Evolutionary conservation across 306 rosid genomes (phyloP), one percentile per base, ranked within the genome.

Genomic region (Ochetophila trinervis): DNA sequence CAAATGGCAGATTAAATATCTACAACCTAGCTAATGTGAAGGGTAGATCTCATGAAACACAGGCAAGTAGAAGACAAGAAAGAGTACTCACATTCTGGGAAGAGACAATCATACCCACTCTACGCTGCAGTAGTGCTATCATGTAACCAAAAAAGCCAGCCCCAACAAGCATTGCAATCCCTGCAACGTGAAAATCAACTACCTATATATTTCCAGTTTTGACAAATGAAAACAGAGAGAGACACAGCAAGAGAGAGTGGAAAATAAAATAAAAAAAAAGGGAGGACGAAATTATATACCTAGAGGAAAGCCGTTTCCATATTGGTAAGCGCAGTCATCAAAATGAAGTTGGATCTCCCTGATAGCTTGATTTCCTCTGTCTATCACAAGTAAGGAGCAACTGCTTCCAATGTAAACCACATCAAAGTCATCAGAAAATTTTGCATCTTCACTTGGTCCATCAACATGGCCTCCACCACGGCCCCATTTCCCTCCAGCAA

Each of bases 91-190:
- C 96, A 70, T 74, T 87, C 68, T 79, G 84, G 13, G 89, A 79
- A 19, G 87, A 84, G 36, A 79, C 89, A 61, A 86, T 84, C 54
- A 91, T 79, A 52, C 87, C 74, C 62, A 91, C 85, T 74, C 94
- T 74, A 8, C 86, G 76, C 74, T 91, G 97, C 76, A 91, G 84
- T 79, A 91, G 76, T 48, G 97, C 97, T 72, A 91, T 57, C 88
- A 91, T 84, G 69, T 91, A 91, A 68, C 97, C 97, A 63, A 91
- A 88, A 84, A 91, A 91, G 56, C 89, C 97, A 74, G 97, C 91
- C 24, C 85, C 96, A 17, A 79, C 62, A 62, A 91, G 94, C 88
- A 86, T 72, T 23, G 85, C 94, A 69, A 84, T 78, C 53, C 97
- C 97, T 91, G 81, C 53, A 62, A 70, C 35, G 60, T 75, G 45